Evolutionary conservation across 768 basidiomycete genomes (phyloP), one percentile per base, ranked within the genome.

Genomic region (Podaxis mareebaensis): DNA sequence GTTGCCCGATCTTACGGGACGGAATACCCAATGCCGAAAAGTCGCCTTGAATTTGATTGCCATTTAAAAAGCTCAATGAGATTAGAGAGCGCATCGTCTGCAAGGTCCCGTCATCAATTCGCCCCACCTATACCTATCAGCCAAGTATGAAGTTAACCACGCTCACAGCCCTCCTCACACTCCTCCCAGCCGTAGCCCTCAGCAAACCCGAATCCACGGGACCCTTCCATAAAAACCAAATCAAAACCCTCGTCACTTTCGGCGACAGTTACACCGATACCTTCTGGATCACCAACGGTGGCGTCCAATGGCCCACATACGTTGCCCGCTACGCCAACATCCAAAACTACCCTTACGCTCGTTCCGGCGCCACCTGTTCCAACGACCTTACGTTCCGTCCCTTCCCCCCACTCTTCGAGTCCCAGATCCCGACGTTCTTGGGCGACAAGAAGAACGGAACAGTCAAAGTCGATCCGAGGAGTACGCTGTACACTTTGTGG

Each of bases 261-360:
- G 88, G 88, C 3, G 88, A 89, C 75, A 85, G 83, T 58, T 88
- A 85, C 67, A 86, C 85, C 0, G 86, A 88, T 63, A 70, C 83
- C 2, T 79, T 78, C 13, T 67, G 62, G 33, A 66, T 72, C 6
- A 74, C 76, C 0, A 76, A 80, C 64, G 78, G 78, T 6, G 83
- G 81, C 6, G 78, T 76, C 3, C 74, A 83, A 7, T 89, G 88
- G 88, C 88, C 88, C 1, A 76, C 81, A 0, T 89, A 85, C 65
- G 84, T 82, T 1, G 81, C 85, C 3, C 78, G 76, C 24, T 87
- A 87, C 60, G 82, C 85, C 0, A 69, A 78, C 20, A 79, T 85
- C 54, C 72, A 76, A 28, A 76, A 89, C 10, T 81, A 80, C 72
- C 83, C 85, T 3, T 88, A 84, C 68, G 88, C 89, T 0, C 76